Conservation (phyloP, 1,284 basidiomycete species). For the Pyrrhoderma noxium region DNA sequence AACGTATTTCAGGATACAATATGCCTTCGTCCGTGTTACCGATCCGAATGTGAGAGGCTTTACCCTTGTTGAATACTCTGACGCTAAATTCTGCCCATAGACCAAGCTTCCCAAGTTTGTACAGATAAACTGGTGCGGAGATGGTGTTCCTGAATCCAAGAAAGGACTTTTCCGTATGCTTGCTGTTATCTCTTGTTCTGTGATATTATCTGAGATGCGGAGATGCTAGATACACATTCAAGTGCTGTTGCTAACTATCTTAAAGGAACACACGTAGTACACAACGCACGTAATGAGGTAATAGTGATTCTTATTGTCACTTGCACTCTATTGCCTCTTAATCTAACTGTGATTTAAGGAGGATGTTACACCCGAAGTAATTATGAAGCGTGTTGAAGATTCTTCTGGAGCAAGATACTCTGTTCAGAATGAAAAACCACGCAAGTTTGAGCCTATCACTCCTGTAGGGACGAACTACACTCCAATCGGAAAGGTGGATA, state of each 20-base stretch:
- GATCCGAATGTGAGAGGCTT: constrained; percentile 85
- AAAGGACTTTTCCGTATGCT: constrained; percentile 82
- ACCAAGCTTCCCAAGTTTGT: constrained; percentile 89
- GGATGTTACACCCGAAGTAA: constrained; percentile 73
- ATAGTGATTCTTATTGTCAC: constrained; percentile 22
- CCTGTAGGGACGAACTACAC: constrained; percentile 68
- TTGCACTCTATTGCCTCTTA: neutral
- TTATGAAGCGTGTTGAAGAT: constrained; percentile 84
- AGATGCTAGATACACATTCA: constrained; percentile 76
- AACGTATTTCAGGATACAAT: constrained; percentile 67
- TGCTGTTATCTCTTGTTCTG: neutral
- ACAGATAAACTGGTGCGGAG: constrained; percentile 90
- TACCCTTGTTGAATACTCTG: constrained; percentile 13
- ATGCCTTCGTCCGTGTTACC: constrained; percentile 83
- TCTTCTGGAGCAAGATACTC: constrained; percentile 93
- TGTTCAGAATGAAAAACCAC: constrained; percentile 58
- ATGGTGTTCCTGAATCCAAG: constrained; percentile 87
- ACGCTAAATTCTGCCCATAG: constrained; percentile 32
- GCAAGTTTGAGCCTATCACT: constrained; percentile 61
- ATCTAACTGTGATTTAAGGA: constrained; percentile 35
- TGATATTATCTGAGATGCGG: constrained; percentile 6
- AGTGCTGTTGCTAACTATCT: constrained; percentile 78
- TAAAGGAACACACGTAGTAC: constrained; percentile 81
- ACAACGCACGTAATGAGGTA: constrained; percentile 89
- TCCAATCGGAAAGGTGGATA: constrained; percentile 65